Evolutionary conservation across 495 filamentous ascomycete genomes (phyloP), one percentile per base, ranked within the genome.

Genomic region (Tuber aestivum): DNA sequence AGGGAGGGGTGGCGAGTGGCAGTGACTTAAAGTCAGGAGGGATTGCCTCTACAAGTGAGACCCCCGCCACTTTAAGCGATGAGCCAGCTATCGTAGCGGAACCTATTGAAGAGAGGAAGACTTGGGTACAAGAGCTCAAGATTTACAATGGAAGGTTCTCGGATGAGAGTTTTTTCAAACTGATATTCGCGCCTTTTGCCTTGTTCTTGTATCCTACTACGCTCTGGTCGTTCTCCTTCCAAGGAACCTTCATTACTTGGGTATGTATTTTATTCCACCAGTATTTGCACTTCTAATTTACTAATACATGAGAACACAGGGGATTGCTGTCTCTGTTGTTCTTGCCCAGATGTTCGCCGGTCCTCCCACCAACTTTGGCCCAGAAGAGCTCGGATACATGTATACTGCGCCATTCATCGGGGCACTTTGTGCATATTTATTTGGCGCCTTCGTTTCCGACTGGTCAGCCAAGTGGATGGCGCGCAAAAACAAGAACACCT

Each of bases 401-500:
- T 85, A 86, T 75, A 83, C 85, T 61, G 84, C 86, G 12, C 83
- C 87, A 3, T 83, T 87, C 18, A 82, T 87, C 45, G 87, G 86
- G 2, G 86, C 87, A 27, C 73, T 88, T n/a, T 41, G 82, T 37
- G 87, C 85, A 68, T 85, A 85, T 70, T 82, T 82, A 41, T 69
- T 85, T 0, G 86, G 85, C 3, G 85, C 84, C 1, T 83, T 84
- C 77, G 75, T 87, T 76, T 86, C 86, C 6, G 87, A 88, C 70
- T 75, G 78, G 41, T 83, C 87, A 20, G 86, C 85, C 12, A 85
- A 86, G 75, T 86, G 83, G 84, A 80, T 85, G 80, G 84, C 87
- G 9, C 81, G 84, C 32, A 83, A 83, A 42, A 88, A 89, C 77
- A 83, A 84, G 21, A 86, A 86, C 35, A 82, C 87, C 45, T 89